Base-by-base conservation (phyloP, 495 filamentous ascomycete species). In the Podospora appendiculata region DNA sequence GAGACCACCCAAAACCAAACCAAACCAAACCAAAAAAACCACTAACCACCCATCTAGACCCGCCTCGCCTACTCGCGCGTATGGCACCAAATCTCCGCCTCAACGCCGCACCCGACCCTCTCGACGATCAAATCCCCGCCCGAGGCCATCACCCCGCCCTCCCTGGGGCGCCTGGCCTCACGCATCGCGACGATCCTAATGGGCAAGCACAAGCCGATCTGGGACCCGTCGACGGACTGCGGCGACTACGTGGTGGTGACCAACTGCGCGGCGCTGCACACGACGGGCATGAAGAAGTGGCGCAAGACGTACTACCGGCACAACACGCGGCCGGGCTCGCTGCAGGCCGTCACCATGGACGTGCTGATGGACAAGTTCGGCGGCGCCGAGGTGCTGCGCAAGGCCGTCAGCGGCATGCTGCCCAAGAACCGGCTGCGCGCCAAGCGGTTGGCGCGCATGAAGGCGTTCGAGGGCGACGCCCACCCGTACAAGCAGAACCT, bases 201-300 rank as follows among this genome's bases (percentile, higher is more conserved):
- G 93, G 93, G 93, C 70, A 99, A 99, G 78, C 85, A 97, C 79
- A 99, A 99, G 72, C 93, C 93, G 12, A 97, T 95, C 73, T 98
- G 84, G 72, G 88, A 97, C 69, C 94, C 89, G 16, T 82, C 85
- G 53, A 95, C 93, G 50, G 93, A 98, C 78, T 97, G 94, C 79
- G 93, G 93, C 52, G 93, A 98, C 82, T 98, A 98, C 69, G 92
- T 98, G 6, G 93, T 98, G 0, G 92, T 91, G 6, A 86, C 86
- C 33, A 83, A 87, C 61, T 98, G 93, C 77, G 80, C 85, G 48
- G 84, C 89, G 53, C 79, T 98, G 38, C 83, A 87, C 71, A 86
- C 83, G 16, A 96, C 94, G 34, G 93, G 93, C 58, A 87, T 86
- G 71, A 98, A 98, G 77, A 84, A 82, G 59, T 81, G 79, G 65